Evolutionary conservation across 108 stramenopile genomes (phyloP).

Genomic region (Epipyxis sp.): DNA sequence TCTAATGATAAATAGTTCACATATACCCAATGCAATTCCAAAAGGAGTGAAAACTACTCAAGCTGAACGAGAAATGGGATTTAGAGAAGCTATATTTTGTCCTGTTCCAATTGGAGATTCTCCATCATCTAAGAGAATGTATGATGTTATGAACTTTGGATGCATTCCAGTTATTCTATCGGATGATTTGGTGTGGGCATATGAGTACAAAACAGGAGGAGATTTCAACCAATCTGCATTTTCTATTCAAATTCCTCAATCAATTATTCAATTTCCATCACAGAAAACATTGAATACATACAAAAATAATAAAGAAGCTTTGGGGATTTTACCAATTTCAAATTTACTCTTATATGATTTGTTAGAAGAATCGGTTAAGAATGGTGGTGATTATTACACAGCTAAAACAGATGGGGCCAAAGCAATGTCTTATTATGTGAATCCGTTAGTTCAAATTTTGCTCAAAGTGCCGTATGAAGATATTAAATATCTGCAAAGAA

Average conservation of each 20-base stretch:
- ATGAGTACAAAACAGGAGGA: constrained; percentile 7
- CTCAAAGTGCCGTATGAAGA: constrained; percentile 13
- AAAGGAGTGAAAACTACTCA: not conserved
- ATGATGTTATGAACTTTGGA: constrained; percentile 57
- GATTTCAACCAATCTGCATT: not conserved
- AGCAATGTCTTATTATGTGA: too few species aligned
- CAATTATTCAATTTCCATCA: not conserved
- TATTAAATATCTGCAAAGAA: not conserved
- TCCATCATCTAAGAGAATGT: constrained; percentile 61
- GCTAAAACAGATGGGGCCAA: too few species aligned
- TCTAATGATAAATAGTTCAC: not conserved
- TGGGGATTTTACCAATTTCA: constrained; percentile 7
- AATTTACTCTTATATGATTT: not conserved
- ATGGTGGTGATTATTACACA: not conserved
- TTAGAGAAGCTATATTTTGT: constrained; percentile 22
- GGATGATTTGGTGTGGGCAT: constrained; percentile 36
- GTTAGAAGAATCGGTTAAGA: not conserved
- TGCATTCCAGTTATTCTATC: constrained; percentile 61
- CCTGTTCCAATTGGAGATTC: constrained; percentile 53
- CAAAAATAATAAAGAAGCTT: not conserved
- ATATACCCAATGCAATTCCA: not conserved
- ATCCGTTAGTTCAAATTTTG: constrained; percentile 17
- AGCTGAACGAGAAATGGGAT: not conserved
- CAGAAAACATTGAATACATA: not conserved
- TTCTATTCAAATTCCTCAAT: constrained; percentile 18